A percentile compares a stretch with the other conserved stretches of the same genome.
phyloP scores from a whole-genome alignment of 768 basidiomycete genomes.

The Boletus pseudo-olivaceus region DNA sequence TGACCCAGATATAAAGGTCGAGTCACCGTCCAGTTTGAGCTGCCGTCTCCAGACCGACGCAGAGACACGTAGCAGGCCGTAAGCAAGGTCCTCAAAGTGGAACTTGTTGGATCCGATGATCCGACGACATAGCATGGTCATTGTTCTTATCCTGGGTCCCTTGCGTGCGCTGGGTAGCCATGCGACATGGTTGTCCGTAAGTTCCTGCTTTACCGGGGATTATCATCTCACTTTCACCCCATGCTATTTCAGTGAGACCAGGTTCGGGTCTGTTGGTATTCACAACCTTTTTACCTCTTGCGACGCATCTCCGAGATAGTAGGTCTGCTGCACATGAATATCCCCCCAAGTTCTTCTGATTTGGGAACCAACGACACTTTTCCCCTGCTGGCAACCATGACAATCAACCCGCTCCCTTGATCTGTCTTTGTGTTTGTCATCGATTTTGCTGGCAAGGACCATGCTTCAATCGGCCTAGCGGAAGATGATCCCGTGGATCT shows the following conservation, averaged over 20 bases:
- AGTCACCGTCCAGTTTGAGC: not conserved
- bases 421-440: not conserved
- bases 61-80: not conserved
- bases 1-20: not conserved
- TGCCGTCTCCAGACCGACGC: not conserved
- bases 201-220: not conserved
- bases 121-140: not conserved
- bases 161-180: too few species aligned
- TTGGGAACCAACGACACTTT: not conserved
- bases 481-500: not conserved
- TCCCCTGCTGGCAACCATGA: not conserved
- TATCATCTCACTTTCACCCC: too few species aligned
- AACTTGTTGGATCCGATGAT: not conserved
- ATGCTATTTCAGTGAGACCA: not conserved
- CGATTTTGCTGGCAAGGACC: conserved; percentile 1
- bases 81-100: not conserved
- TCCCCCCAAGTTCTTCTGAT: not conserved
- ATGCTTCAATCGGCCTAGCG: not conserved
- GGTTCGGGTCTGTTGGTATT: not conserved
- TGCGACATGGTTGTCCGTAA: not conserved
- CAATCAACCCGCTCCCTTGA: not conserved
- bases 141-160: not conserved
- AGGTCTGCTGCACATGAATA: not conserved
- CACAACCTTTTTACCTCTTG: not conserved
- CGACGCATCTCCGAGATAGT: not conserved